These are phyloP conservation scores for Datisca glomerata DNA, from an alignment of 306 rosid genomes.

Conservation along the genomic window DNA sequence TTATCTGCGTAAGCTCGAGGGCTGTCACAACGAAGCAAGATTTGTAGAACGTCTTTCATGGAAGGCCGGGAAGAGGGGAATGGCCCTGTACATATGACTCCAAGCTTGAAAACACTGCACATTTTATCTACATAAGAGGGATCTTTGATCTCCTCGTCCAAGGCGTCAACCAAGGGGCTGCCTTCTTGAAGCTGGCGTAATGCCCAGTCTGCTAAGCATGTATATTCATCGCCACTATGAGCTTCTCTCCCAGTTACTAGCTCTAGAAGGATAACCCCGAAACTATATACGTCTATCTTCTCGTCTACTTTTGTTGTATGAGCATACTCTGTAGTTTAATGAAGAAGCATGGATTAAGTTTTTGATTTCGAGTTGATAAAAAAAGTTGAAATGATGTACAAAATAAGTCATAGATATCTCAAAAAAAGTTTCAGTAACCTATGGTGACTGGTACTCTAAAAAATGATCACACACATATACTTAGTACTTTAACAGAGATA, in stretches of 20 bases:
- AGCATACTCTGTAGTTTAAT: conserved; percentile 42
- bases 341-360: background rate
- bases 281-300: conserved; percentile 71
- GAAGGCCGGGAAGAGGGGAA: conserved; percentile 49
- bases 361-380: too few species aligned
- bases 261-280: conserved; percentile 67
- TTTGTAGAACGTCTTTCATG: conserved; percentile 53
- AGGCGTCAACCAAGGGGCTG: conserved; percentile 24
- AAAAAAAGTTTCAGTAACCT: too few species aligned
- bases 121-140: conserved; percentile 35
- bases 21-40: conserved; percentile 21
- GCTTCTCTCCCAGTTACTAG: conserved; percentile 62
- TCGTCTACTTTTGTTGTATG: conserved; percentile 48
- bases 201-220: conserved; percentile 65
- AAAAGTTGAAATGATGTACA: too few species aligned
- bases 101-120: conserved; percentile 46
- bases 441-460: too few species aligned
- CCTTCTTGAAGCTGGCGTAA: conserved; percentile 29
- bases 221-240: conserved; percentile 37
- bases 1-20: background rate
- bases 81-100: conserved; percentile 38
- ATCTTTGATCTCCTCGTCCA: conserved; percentile 50
- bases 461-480: too few species aligned
- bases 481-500: too few species aligned
- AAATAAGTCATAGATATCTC: too few species aligned